Evolutionary conservation across 257 asterid genomes (phyloP).

Genomic region (Henckelia pumila): DNA sequence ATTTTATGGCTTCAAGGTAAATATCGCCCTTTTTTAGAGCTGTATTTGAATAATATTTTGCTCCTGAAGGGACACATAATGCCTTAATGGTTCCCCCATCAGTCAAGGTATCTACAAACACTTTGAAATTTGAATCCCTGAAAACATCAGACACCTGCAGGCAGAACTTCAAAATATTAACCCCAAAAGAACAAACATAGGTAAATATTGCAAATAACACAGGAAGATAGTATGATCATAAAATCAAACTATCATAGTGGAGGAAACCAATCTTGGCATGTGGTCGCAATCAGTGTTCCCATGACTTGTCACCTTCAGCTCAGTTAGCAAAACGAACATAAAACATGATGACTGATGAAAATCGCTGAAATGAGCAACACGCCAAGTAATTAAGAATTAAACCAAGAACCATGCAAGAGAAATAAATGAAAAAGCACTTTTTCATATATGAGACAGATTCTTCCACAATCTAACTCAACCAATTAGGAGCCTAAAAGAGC

Average conservation of each 20-base stretch:
- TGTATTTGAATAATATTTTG: conserved; percentile 75
- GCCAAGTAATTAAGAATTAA: background rate
- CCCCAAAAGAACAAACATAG: background rate
- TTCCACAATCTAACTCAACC: background rate
- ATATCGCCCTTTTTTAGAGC: conserved; percentile 92
- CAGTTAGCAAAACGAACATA: background rate
- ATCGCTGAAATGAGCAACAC: background rate
- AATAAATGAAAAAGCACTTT: conserved; percentile 4
- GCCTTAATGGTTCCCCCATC: conserved; percentile 72
- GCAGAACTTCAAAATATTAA: conserved; percentile 5
- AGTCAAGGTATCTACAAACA: conserved; percentile 69
- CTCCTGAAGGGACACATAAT: conserved; percentile 76
- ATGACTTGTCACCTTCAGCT: background rate
- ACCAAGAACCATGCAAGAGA: background rate
- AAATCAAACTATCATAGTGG: background rate
- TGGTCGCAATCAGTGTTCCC: background rate
- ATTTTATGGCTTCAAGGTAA: conserved; percentile 73
- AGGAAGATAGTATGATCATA: background rate
- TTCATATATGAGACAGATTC: background rate
- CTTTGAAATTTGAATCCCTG: conserved; percentile 75
- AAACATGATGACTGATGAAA: background rate
- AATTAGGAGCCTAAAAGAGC: background rate
- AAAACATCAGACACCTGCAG: conserved; percentile 75
- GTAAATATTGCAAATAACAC: background rate
- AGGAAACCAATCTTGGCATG: background rate